Evolutionary conservation across 768 basidiomycete genomes (phyloP), one percentile per base, ranked within the genome.

Genomic region (Leccinum obscurum): DNA sequence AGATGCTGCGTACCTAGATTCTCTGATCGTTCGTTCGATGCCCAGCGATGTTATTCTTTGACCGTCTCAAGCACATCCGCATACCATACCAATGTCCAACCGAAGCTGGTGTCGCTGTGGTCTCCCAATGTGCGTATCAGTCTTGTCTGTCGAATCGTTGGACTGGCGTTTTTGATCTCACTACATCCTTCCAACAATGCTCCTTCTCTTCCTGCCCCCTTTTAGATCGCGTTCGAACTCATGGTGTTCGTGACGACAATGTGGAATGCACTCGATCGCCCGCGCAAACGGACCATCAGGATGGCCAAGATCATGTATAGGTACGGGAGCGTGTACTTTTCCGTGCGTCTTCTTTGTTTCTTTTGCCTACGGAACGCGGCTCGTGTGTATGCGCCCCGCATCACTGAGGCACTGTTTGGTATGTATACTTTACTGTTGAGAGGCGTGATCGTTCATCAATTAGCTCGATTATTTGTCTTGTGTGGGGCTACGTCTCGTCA

Each of bases 311-410:
- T 28, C 28, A 28, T 28, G 28, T 28, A 28, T 28, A 62, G 71
- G 20, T 71, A 73, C 30, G 69, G 72, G 6, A 62, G 65, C 26
- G 17, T 64, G 34, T 68, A 75, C 37, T 72, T 72, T 59, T 74
- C 6, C 10, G 73, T 72, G 51, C 56, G 69, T 64, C 1, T 48
- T 28, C 20, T 59, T 34, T 17, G 9, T n/a, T 44, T 11, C 6
- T 6, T 24, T 22, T 34, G 34, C 34, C 1, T 41, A 44, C 30
- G 49, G 41, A 15, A 22, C 4, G 39, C 6, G 4, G 35, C 53
- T 68, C 22, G 62, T 30, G 11, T 49, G 3, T 3, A 51, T 22
- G 20, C 13, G 6, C 32, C 34, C 9, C 10, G 11, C 6, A 20
- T 17, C 7, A 28, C 28, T 28, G 7, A 72, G 72, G 61, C 58